Evolutionary conservation across 179 eudicot genomes (phyloP), one percentile per base, ranked within the genome.

Genomic region (Heliamphora pulchella): DNA sequence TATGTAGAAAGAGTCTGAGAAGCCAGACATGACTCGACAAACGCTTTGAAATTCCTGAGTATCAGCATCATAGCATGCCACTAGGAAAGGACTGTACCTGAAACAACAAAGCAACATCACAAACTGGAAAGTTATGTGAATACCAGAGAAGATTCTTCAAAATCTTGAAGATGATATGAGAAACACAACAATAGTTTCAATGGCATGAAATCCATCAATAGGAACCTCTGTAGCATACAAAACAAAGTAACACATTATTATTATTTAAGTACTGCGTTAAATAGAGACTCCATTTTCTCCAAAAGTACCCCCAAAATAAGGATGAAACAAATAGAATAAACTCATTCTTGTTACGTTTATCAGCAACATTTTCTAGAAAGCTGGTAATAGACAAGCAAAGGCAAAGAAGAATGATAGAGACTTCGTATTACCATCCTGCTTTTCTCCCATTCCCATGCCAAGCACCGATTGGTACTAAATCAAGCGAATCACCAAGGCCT

Each of bases 371-470:
- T 39, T 69, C 81, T 18, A 54, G 41, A 68, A 78, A 78, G 9
- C 46, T 3, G 51, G 69, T 39, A 55, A 68, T 39, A 18, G 47
- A 70, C 53, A 51, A 63, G 41, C 65, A 10, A 71, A 41, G 70
- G 80, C 31, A 43, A 67, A 17, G 15, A 50, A 57, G 18, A 74
- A 54, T 10, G 57, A 63, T 11, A 41, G 63, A 58, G 22, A 70
- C 14, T 22, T 3, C 17, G 69, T 55, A 43, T 77, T 94, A 96
- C 99, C 98, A 96, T 91, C 98, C 99, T 62, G 99, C 99, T 85
- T 96, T 96, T 86, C 99, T 94, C 81, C 99, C 99, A 89, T 92
- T 94, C 72, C 99, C 98, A 83, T 92, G 83, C 98, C 99, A 96
- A 83, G 99, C 99, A 85, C 98, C 99, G 80, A 96, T 91, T 22